phyloP scores from a whole-genome alignment of 169 alveolate species.

The Plasmodium ovale region DNA sequence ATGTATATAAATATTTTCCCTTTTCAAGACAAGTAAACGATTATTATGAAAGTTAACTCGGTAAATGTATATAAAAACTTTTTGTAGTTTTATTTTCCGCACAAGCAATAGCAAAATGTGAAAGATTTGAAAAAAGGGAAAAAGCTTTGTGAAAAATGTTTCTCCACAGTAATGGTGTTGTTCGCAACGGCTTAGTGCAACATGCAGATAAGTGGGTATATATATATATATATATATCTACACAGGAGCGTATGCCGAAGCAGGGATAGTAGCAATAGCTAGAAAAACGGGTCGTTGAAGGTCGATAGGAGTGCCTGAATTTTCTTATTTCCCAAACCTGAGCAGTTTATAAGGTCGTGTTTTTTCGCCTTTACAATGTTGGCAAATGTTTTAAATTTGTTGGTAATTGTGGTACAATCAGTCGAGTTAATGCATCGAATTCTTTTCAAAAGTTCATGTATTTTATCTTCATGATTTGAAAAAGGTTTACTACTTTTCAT shows the following conservation, averaged over 20 bases:
- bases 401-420: slow-evolving; percentile 45
- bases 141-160: background rate
- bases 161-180: no score
- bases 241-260: no score
- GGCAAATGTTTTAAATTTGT: slow-evolving; percentile 47
- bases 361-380: slow-evolving; percentile 55
- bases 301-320: slow-evolving; percentile 44
- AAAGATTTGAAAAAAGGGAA: background rate
- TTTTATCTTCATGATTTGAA: slow-evolving; percentile 57
- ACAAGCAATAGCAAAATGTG: background rate
- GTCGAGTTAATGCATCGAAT: slow-evolving; percentile 53
- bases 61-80: background rate
- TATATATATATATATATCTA: no score
- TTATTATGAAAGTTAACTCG: no score
- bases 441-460: slow-evolving; percentile 71
- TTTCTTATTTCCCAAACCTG: slow-evolving; percentile 68
- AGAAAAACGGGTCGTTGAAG: slow-evolving; percentile 63
- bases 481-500: slow-evolving; percentile 25
- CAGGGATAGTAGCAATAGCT: no score
- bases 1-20: no score
- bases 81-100: background rate
- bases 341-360: slow-evolving; percentile 49
- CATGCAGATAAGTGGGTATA: no score
- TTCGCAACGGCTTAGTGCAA: background rate
- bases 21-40: no score